Evolutionary conservation across 2,329 filamentous ascomycete species (phyloP), one percentile per base, ranked within the genome.

Genomic region (Xylariales sp.): DNA sequence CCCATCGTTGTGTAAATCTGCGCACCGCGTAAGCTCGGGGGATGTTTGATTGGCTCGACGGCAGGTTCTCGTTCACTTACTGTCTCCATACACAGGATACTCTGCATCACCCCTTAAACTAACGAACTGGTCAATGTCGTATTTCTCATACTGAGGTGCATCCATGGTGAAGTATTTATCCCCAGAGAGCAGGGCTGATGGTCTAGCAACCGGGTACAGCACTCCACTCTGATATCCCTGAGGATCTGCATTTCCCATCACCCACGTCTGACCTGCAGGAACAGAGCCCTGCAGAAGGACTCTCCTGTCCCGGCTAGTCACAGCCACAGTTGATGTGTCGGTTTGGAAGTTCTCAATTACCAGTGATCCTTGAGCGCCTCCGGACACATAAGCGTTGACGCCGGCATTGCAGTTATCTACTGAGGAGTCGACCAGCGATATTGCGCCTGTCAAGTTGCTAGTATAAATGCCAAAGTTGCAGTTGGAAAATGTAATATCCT

Each of bases 91-190:
- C 3, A 70, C 66, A 0, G 51, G 52, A 16, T 54, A 50, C 3
- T 57, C 59, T 5, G 55, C 42, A 19, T 69, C 66, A 12, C 54
- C 56, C 44, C 68, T 72, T 33, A 73, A 54, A 37, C 69, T 72
- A 17, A 70, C 52, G 20, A 73, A 55, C 37, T 67, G 57, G 21
- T 55, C 52, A 6, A 56, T 48, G 5, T 56, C 53, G 42, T 65
- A 67, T 18, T 66, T 52, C 4, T 57, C 53, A 37, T 71, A 73
- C 33, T 63, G 68, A 6, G 64, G 69, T 4, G 59, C 51, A 6
- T 51, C 42, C 38, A 57, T 59, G 6, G 58, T 63, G 37, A 68
- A 64, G 40, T 66, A 72, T 14, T 58, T 61, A 2, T 44, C 52
- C 20, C 57, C 49, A 1, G 49, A 48, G 6, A 60, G 23, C 2